Evolutionary conservation across 202 grass and related monocot genomes (phyloP), one percentile per base, ranked within the genome.

Genomic region (Schoenoplectus tabernaemontani): DNA sequence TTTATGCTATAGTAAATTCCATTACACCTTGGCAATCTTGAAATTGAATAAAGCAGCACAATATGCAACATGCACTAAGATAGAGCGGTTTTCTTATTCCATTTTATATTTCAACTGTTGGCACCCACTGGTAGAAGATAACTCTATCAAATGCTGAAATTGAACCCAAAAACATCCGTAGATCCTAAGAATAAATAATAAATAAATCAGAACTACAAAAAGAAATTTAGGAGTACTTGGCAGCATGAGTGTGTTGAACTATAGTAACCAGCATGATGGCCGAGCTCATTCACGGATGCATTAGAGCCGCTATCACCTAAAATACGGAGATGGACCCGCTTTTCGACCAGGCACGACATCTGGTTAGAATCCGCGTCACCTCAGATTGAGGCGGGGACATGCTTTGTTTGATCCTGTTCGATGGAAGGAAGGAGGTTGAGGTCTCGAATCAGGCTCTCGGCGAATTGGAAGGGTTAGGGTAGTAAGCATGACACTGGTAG

Each of bases 251-350:
- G 83, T 82, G 58, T 22, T 82, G 68, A 60, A 99, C 81, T 69
- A 83, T 93, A 99, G 83, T 99, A 99, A 30, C 96, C 96, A 36
- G 96, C 90, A 86, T 88, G 86, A 80, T 99, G 96, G 4, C 92
- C 96, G 69, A 95, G 92, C 71, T 89, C 85, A 36, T 78, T 34
- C 23, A 86, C 84, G 58, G 91, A 89, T 44, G 59, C 36, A 79
- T 64, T 2, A n/a, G 77, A 43, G 23, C 77, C 58, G 3, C 80
- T 87, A 62, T 75, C 30, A 37, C 80, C 84, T 56, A 95, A 47
- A 66, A 90, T 63, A 16, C 88, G 88, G 70, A 99, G 87, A 78
- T 3, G 59, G 77, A 99, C 83, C 75, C 90, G 77, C 76, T 80
- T 68, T 75, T 99, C 96, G 59, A 91, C 81, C 53, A 95, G 78